phyloP scores from a whole-genome alignment of 2,329 filamentous ascomycete species.

The Phialophora macrospora region DNA sequence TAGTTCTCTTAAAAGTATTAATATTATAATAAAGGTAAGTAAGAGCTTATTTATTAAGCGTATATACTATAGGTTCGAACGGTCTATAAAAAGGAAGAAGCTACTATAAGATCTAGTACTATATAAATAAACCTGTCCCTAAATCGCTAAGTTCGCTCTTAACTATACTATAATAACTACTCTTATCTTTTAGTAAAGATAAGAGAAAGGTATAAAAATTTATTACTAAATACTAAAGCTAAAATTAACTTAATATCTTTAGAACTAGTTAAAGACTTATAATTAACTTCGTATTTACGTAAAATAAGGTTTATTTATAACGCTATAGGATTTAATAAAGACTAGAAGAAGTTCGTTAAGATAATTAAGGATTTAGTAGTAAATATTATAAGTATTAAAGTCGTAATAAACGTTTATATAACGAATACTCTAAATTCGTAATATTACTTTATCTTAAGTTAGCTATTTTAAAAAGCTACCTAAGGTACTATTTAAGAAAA shows the following conservation, averaged over 20 bases:
- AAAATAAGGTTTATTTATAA: constrained; percentile 7
- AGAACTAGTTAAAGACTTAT: not conserved
- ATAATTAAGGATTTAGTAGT: constrained; percentile 13
- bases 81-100: not conserved
- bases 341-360: not conserved
- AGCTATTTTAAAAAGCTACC: not conserved
- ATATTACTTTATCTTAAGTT: not conserved
- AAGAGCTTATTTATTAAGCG: constrained; percentile 1
- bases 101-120: not conserved
- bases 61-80: not conserved
- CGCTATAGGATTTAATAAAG: too few species aligned
- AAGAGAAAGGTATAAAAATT: not conserved
- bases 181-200: constrained; percentile 1
- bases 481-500: not conserved
- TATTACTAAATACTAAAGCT: not conserved
- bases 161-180: constrained; percentile 2
- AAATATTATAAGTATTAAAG: not conserved
- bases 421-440: not conserved
- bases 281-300: not conserved
- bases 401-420: constrained; percentile 10
- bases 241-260: constrained; percentile 5
- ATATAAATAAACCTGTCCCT: not conserved
- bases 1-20: too few species aligned
- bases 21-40: constrained; percentile 1
- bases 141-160: not conserved